phyloP scores from a whole-genome alignment of 208 protist genomes.

The Acanthamoeba royreba region DNA sequence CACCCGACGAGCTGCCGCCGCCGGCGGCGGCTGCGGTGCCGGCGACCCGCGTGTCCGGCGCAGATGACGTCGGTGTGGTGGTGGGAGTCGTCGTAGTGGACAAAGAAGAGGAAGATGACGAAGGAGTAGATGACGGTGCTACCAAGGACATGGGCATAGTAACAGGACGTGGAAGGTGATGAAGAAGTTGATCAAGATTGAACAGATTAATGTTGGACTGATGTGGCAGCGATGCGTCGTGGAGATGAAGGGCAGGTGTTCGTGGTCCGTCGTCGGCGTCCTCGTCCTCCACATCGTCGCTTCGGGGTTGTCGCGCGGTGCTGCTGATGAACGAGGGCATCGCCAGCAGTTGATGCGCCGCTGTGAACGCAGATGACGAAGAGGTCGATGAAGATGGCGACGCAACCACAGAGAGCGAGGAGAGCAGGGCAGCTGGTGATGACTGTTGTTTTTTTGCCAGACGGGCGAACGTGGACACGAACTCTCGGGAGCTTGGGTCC shows the following conservation, averaged over 20 bases:
- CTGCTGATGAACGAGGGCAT: not conserved
- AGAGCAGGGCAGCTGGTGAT: too few species aligned
- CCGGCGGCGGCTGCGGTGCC: not conserved
- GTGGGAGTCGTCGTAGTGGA: not conserved
- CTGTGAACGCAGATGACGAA: not conserved
- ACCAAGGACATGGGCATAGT: not conserved
- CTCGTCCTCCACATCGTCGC: not conserved
- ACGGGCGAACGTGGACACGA: not conserved
- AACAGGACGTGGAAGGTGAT: not conserved
- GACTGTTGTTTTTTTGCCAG: not conserved
- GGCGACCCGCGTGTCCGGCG: too few species aligned
- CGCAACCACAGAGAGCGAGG: not conserved
- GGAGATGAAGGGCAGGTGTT: too few species aligned
- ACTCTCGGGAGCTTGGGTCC: not conserved
- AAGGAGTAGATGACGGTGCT: not conserved
- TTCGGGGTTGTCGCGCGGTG: not conserved
- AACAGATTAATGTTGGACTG: conserved; percentile 4
- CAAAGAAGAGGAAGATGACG: not conserved
- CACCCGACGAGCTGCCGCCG: too few species aligned
- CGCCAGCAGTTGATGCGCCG: not conserved
- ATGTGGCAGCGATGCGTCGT: not conserved
- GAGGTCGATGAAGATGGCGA: not conserved
- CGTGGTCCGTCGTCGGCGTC: not conserved
- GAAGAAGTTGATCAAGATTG: not conserved
- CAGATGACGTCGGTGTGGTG: not conserved